Evolutionary conservation across 257 asterid species (phyloP).

Genomic region (Solanum habrochaites): DNA sequence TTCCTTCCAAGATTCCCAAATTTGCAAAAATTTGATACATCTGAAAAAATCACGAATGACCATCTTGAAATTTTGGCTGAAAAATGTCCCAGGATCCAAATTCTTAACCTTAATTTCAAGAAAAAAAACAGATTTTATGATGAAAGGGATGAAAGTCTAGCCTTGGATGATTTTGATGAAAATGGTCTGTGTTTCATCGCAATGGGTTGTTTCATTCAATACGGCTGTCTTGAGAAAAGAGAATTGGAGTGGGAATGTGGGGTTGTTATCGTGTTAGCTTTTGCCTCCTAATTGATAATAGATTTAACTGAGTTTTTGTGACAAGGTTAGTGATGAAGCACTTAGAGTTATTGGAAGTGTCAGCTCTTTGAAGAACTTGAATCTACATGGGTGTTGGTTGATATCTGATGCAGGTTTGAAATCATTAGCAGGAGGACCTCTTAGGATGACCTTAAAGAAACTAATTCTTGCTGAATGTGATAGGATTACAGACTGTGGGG

Average conservation of each 20-base stretch:
- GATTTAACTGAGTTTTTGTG: conserved; percentile 13
- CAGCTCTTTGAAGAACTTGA: conserved; percentile 5
- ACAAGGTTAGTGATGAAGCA: conserved; percentile 9
- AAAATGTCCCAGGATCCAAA: conserved; percentile 15
- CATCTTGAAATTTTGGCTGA: conserved; percentile 4
- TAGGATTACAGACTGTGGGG: conserved; percentile 8
- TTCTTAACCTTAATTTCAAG: conserved; percentile 8
- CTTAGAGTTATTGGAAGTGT: conserved; percentile 9
- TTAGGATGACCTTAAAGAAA: conserved; percentile 1
- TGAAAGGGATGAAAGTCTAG: neutral
- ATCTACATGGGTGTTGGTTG: conserved; percentile 14
- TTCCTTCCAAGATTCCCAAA: conserved; percentile 24
- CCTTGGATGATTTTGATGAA: conserved; percentile 5
- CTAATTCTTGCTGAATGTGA: conserved; percentile 23
- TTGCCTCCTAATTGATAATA: conserved; percentile 6
- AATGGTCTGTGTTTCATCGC: conserved; percentile 6
- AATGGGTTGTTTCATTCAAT: conserved; percentile 1
- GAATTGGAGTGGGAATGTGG: conserved; percentile 11
- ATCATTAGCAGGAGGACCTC: conserved; percentile 1
- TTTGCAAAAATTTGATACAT: conserved; percentile 2
- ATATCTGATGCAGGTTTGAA: conserved; percentile 12
- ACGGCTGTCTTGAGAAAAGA: conserved; percentile 6
- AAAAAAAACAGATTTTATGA: neutral
- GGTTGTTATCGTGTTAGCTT: conserved; percentile 2
- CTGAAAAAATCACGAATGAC: conserved; percentile 4